Base-by-base conservation (phyloP, 2,329 filamentous ascomycete species). In the Pseudonectria foliicola region DNA sequence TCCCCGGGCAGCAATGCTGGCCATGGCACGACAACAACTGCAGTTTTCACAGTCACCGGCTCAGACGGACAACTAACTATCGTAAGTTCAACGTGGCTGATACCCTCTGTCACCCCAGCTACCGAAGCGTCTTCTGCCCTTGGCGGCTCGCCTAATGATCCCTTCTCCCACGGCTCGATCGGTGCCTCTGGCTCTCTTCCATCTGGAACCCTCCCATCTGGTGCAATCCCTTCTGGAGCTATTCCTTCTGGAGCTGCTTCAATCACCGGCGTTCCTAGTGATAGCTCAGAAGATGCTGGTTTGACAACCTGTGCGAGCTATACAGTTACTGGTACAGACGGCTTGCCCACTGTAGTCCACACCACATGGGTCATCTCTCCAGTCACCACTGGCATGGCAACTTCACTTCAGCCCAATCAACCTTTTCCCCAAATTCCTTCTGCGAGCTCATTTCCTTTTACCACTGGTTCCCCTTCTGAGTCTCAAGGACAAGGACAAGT, bases 51-150 rank as follows among this genome's bases (percentile, higher is more conserved):
- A 11, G 41, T 60, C 28, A 44, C 52, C 26, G 59, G 59, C 3
- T 25, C 52, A n/a, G 47, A 62, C 39, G 59, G 57, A 6, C 39
- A 49, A 25, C 52, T 56, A 10, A 62, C 59, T 8, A 46, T 60
- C 10, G 39, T 62, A 13, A 54, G 62, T 26, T 61, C 59, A 7
- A 57, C 53, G 12, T 52, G 57, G 48, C 45, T 60, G 13, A 39
- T 54, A 11, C 46, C 55, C 31, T 21, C 30, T 7, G 38, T 29
- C 24, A 44, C 40, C 10, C 40, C 46, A 16, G 32, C 30, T 10
- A 31, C 36, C 16, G 39, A 38, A 5, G 38, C 29, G 8, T 46
- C 47, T 28, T 38, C 36, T 18, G 14, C 27, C 13, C 41, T 39
- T 16, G 45, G 33, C 2, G 39, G 27, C 23, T 30, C 31, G 23